Percentiles rank a stretch among this genome's conserved stretches.
phyloP scores from a whole-genome alignment of 768 basidiomycete genomes.

The Boletus vinaceobasis region DNA sequence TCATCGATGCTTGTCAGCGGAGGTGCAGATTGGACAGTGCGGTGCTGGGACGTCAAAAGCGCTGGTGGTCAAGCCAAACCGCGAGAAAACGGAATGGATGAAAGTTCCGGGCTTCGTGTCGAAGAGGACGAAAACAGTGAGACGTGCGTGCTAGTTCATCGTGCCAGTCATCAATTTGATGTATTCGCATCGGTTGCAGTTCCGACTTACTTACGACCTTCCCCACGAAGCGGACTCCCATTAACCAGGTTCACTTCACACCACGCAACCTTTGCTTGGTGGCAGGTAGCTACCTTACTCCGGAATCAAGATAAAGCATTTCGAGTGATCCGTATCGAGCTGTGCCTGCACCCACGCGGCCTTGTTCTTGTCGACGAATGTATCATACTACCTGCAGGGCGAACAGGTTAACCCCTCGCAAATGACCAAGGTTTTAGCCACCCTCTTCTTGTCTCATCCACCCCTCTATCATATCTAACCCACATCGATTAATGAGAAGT shows the following conservation, averaged over 20 bases:
- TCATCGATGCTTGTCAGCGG: slow-evolving; percentile 89
- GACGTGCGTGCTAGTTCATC: slow-evolving; percentile 53
- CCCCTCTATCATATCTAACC: slow-evolving; percentile 6
- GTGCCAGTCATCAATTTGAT: neutral
- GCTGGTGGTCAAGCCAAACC: slow-evolving; percentile 64
- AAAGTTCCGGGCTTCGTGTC: slow-evolving; percentile 30
- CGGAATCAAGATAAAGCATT: slow-evolving; percentile 45
- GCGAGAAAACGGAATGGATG: slow-evolving; percentile 51
- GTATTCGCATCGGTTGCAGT: slow-evolving; percentile 38
- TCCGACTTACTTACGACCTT: slow-evolving; percentile 86
- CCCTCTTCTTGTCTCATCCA: slow-evolving; percentile 1
- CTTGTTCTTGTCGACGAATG: neutral
- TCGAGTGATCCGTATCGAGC: neutral
- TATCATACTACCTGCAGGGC: neutral
- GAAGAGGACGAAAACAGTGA: slow-evolving; percentile 57
- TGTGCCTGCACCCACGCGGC: neutral
- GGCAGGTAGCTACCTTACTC: slow-evolving; percentile 68
- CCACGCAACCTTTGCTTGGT: slow-evolving; percentile 91
- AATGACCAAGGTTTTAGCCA: slow-evolving; percentile 1
- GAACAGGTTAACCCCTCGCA: neutral
- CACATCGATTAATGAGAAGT: neutral
- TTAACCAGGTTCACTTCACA: slow-evolving; percentile 91
- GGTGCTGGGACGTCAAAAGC: slow-evolving; percentile 95
- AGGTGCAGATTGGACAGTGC: slow-evolving; percentile 90
- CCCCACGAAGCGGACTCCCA: slow-evolving; percentile 93